Evolutionary conservation across 1,284 basidiomycete species (phyloP), one percentile per base, ranked within the genome.

Genomic region (Grifola frondosa): DNA sequence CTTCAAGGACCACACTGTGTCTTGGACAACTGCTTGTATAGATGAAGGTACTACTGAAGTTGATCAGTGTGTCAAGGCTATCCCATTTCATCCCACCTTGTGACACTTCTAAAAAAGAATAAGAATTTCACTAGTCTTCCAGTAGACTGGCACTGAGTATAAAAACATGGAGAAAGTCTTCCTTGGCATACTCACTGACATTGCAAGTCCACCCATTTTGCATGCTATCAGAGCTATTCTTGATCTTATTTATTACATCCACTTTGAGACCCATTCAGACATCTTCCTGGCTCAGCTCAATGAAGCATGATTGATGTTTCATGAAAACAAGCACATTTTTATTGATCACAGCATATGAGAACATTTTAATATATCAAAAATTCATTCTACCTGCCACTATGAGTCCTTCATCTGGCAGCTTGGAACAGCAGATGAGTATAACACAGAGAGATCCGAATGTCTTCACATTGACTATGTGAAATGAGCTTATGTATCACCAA

Each of bases 301-400:
- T 4, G 30, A 34, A 0, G 37, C 50, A 4, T 46, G 53, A 23
- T 4, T 31, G 10, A 21, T 5, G 1, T 62, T 61, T 32, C 62
- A 63, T 41, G 10, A 24, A 0, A 20, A 48, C 33, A 63, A 64
- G 44, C 3, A 49, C 5, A 40, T 50, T 6, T 64, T 63, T 41
- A 11, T 53, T 10, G 35, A 45, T 4, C 26, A 44, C 4, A 52
- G 48, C 3, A 23, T 49, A 0, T 37, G 56, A 9, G 22, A 42
- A 16, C 37, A 56, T 22, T 60, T 64, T 41, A 53, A 57, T 24
- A 59, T 65, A 5, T 55, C 57, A 6, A 65, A 65, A 38, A 21
- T 64, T 6, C 62, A 64, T 30, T 44, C 43, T 3, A 41, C 57
- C 5, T 12, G 31, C 2, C 56, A 57, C 37, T 59, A 60, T 24